Evolutionary conservation across 495 filamentous ascomycete species (phyloP).

Genomic region (Aspergillus leporis): DNA sequence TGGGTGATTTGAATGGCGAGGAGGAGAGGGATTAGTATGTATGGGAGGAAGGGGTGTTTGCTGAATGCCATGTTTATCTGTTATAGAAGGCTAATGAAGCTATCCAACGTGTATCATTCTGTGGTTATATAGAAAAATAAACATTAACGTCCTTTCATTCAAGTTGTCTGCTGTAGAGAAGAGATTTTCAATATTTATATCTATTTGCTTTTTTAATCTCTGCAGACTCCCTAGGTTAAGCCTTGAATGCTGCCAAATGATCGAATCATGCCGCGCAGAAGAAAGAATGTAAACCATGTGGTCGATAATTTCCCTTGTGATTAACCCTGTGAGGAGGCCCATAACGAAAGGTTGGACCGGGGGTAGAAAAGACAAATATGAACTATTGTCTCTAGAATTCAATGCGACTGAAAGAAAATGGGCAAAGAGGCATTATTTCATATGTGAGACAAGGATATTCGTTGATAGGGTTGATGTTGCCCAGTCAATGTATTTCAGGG

Average conservation of each 20-base stretch:
- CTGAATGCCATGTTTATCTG: not conserved
- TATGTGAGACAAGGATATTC: not conserved
- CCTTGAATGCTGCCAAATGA: not conserved
- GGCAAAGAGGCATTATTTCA: not conserved
- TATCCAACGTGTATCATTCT: not conserved
- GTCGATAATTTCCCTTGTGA: constrained; percentile 1
- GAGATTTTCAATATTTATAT: constrained; percentile 15
- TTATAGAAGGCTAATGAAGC: not conserved
- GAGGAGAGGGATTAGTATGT: not conserved
- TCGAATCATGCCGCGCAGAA: not conserved
- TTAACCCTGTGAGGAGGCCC: not conserved
- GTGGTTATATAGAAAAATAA: not conserved
- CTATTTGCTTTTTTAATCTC: not conserved
- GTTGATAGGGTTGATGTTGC: not conserved
- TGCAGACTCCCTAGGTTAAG: not conserved
- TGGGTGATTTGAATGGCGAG: constrained; percentile 17
- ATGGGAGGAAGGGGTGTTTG: not conserved
- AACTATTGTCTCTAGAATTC: not conserved
- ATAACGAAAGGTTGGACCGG: not conserved
- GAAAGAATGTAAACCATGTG: not conserved
- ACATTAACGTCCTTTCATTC: not conserved
- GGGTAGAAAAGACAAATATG: not conserved
- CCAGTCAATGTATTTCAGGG: not conserved
- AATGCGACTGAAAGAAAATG: too few species aligned
- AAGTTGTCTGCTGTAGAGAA: not conserved